These are phyloP conservation scores for Alectoria sarmentosa DNA, from an alignment of 495 filamentous ascomycete genomes.

Conservation along the genomic window DNA sequence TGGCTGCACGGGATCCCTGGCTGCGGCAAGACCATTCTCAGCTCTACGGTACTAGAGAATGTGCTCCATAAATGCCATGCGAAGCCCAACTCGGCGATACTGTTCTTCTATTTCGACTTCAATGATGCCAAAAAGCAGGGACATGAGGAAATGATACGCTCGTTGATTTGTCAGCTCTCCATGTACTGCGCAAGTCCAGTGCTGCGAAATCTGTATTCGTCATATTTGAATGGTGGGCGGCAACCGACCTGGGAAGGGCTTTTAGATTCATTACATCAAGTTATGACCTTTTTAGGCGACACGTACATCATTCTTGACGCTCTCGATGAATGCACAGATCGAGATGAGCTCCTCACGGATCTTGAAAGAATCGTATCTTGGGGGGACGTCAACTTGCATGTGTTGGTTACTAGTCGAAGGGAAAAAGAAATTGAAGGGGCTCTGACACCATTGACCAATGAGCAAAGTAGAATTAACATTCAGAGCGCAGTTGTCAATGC, in stretches of 20 bases:
- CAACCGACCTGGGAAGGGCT: conserved; percentile 11
- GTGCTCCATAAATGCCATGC: conserved; percentile 17
- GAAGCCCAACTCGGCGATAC: conserved; percentile 10
- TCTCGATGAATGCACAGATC: conserved; percentile 30
- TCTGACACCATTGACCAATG: neutral
- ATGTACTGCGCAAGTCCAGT: conserved; percentile 11
- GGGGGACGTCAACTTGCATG: conserved; percentile 24
- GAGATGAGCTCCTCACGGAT: conserved; percentile 24
- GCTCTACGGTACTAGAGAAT: conserved; percentile 29
- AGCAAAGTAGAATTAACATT: neutral
- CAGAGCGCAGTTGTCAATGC: conserved; percentile 23
- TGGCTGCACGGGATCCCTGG: conserved; percentile 38
- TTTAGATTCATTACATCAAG: neutral
- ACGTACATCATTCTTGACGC: conserved; percentile 30
- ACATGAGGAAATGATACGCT: conserved; percentile 25
- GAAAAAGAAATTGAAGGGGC: conserved; percentile 27
- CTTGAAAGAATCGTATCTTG: conserved; percentile 24
- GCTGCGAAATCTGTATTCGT: conserved; percentile 20
- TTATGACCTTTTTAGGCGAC: neutral
- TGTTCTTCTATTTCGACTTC: conserved; percentile 37
- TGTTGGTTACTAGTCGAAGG: conserved; percentile 31
- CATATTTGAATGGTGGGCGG: conserved; percentile 17
- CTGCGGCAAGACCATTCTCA: conserved; percentile 36
- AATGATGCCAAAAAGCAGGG: conserved; percentile 29
- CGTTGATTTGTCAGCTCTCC: conserved; percentile 30